These are phyloP conservation scores for Tubosaeta sp. DNA, from an alignment of 768 basidiomycete genomes.

Conservation along the genomic window DNA sequence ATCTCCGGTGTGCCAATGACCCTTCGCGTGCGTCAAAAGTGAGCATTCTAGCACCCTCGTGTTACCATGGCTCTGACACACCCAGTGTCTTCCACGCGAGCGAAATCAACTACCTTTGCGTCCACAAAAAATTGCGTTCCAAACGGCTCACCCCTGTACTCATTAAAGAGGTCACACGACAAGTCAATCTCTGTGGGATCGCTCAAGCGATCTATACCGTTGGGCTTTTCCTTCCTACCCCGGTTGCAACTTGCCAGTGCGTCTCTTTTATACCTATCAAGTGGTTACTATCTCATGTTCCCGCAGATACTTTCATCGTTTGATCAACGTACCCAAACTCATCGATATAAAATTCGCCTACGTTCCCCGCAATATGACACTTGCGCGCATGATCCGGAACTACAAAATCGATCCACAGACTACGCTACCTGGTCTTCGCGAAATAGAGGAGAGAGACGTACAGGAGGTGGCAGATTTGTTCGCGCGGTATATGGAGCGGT, in stretches of 20 bases:
- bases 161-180: conserved; percentile 96
- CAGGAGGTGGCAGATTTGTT: conserved; percentile 66
- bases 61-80: conserved; percentile 5
- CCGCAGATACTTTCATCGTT: conserved; percentile 83
- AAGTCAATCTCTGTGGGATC: conserved; percentile 81
- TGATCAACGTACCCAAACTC: conserved; percentile 88
- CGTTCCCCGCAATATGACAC: conserved; percentile 81
- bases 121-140: conserved; percentile 95
- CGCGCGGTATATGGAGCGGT: conserved; percentile 75
- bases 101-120: conserved; percentile 97
- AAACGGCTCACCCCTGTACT: conserved; percentile 94
- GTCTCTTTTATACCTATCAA: conserved; percentile 18
- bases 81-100: conserved; percentile 62
- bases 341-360: conserved; percentile 87
- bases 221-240: conserved; percentile 90
- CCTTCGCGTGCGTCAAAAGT: conserved; percentile 83
- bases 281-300: conserved; percentile 4
- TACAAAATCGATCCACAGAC: conserved; percentile 60
- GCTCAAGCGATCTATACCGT: conserved; percentile 99
- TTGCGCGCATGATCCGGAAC: conserved; percentile 82
- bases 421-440: conserved; percentile 64
- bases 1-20: conserved; percentile 90
- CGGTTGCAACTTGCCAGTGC: conserved; percentile 79
- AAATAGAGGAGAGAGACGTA: conserved; percentile 83
- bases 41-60: conserved; percentile 25